Conservation (phyloP, 768 basidiomycete genomes). For the Tylopilus rubrobrunneus region DNA sequence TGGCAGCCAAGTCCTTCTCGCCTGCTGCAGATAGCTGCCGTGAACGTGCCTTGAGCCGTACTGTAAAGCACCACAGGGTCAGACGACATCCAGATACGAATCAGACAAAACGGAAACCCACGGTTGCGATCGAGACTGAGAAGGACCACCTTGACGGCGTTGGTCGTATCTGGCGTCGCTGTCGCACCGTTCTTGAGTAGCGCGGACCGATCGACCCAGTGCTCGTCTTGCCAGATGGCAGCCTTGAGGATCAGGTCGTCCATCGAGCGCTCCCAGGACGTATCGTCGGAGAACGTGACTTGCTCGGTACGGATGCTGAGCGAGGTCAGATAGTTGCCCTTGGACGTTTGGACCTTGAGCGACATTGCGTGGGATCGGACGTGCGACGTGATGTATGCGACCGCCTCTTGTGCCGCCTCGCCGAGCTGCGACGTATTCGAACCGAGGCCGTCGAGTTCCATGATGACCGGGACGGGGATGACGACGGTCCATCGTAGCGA, state of each 20-base stretch:
- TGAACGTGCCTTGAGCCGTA: conserved; percentile 87
- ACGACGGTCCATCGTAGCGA: conserved; percentile 82
- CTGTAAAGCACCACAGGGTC: conserved; percentile 34
- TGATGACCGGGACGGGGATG: conserved; percentile 90
- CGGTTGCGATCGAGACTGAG: conserved; percentile 90
- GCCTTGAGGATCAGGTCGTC: conserved; percentile 93
- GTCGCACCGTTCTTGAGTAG: conserved; percentile 47
- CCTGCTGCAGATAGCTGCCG: conserved; percentile 80
- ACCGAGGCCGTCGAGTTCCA: conserved; percentile 93
- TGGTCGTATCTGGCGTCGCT: conserved; percentile 34
- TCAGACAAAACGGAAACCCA: conserved; percentile 38
- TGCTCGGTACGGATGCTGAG: conserved; percentile 82
- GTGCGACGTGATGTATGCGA: conserved; percentile 71
- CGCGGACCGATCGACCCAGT: conserved; percentile 82
- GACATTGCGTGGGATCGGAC: conserved; percentile 69
- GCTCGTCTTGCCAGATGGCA: conserved; percentile 89
- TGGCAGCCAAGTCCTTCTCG: conserved; percentile 77
- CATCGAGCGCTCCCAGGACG: conserved; percentile 69
- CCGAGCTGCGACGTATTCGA: conserved; percentile 64
- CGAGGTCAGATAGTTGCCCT: conserved; percentile 88
- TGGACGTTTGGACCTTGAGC: conserved; percentile 92
- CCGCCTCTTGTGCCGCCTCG: conserved; percentile 66
- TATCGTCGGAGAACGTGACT: conserved; percentile 59
- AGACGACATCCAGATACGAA: not conserved
- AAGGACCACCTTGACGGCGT: conserved; percentile 78